phyloP scores from a whole-genome alignment of 129 eudicot species.

The Dittrichia graveolens region DNA sequence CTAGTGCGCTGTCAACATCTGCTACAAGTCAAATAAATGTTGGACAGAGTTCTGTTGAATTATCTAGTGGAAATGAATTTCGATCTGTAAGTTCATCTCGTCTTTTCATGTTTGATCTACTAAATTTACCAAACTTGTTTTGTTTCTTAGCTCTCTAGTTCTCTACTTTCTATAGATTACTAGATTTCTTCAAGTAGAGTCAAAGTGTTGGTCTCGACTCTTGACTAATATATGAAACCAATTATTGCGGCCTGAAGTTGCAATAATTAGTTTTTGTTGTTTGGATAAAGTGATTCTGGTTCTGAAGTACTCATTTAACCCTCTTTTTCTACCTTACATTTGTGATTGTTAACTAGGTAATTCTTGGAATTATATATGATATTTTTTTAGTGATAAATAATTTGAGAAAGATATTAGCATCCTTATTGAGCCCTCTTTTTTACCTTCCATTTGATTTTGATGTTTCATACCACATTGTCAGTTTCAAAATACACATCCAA shows the following conservation, averaged over 20 bases:
- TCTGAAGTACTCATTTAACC: background rate
- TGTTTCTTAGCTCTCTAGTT: background rate
- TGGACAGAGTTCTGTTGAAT: conserved; percentile 37
- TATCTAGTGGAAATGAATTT: conserved; percentile 35
- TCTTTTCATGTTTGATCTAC: conserved; percentile 19
- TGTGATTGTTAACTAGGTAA: background rate
- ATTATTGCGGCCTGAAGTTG: too few relatives aligned
- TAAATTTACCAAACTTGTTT: conserved; percentile 10
- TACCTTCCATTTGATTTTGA: background rate
- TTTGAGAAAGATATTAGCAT: background rate
- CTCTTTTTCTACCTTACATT: background rate
- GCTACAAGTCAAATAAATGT: conserved; percentile 37
- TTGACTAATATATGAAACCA: too few relatives aligned
- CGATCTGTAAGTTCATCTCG: conserved; percentile 44
- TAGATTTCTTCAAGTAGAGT: background rate
- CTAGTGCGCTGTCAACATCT: conserved; percentile 27
- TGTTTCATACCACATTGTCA: background rate
- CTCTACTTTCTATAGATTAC: conserved; percentile 10
- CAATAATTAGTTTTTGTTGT: background rate
- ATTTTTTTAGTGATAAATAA: background rate
- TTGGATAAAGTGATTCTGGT: background rate
- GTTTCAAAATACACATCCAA: background rate
- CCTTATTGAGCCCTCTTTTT: too few relatives aligned
- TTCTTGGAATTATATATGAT: conserved; percentile 7
- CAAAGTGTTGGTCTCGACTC: too few relatives aligned